Evolutionary conservation across 2,329 filamentous ascomycete species (phyloP).

Genomic region (Pseudogymnoascus pannorum): DNA sequence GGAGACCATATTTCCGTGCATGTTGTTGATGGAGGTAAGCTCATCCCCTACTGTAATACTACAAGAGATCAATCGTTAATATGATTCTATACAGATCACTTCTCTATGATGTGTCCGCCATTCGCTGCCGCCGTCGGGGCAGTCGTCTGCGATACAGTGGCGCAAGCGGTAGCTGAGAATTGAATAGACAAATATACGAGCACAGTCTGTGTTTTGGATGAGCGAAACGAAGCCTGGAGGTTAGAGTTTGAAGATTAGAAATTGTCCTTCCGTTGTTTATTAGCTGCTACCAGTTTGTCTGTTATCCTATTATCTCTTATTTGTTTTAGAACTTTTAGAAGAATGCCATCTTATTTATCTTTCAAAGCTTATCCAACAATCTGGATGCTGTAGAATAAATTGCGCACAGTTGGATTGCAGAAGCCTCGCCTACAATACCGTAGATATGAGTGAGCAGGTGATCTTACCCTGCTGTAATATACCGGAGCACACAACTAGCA

Average conservation of each 20-base stretch:
- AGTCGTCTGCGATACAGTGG: not conserved
- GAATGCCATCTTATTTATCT: not conserved
- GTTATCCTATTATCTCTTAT: not conserved
- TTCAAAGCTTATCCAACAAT: not conserved
- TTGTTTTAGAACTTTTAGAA: not conserved
- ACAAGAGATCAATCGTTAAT: not conserved
- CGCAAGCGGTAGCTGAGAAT: not conserved
- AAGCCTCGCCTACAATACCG: too few species aligned
- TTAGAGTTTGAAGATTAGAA: not conserved
- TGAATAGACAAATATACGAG: not conserved
- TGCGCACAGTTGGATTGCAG: not conserved
- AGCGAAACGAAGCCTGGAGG: not conserved
- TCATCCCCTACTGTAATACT: not conserved
- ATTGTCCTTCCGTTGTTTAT: not conserved
- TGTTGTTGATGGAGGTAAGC: not conserved
- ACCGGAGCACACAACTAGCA: not conserved
- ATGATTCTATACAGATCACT: not conserved
- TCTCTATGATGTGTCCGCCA: not conserved
- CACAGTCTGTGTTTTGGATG: not conserved
- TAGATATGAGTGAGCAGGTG: too few species aligned
- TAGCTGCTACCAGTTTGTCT: not conserved
- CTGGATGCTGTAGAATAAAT: not conserved
- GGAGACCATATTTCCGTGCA: not conserved
- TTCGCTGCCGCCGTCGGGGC: not conserved
- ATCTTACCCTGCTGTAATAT: too few species aligned